Evolutionary conservation across 208 protist genomes (phyloP).

Genomic region (Angomonas deanei): DNA sequence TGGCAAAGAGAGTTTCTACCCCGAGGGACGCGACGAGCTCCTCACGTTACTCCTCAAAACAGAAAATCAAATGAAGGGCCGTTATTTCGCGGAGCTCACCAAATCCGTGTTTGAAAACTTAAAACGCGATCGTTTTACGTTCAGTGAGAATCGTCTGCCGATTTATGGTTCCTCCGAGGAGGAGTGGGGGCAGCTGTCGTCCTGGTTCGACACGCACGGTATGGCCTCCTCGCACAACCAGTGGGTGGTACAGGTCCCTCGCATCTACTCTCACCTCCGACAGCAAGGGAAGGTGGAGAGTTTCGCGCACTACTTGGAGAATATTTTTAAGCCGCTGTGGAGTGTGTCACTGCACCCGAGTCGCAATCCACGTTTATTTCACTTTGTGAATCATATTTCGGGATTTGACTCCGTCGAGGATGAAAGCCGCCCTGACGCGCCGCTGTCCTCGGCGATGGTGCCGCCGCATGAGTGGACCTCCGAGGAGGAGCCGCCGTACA

Average conservation of each 20-base stretch:
- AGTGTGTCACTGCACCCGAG: constrained; percentile 94
- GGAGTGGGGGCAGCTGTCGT: constrained; percentile 95
- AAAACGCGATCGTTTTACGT: constrained; percentile 93
- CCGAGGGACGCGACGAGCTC: constrained; percentile 86
- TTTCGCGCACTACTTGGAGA: constrained; percentile 96
- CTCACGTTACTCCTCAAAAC: constrained; percentile 98
- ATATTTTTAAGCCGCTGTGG: constrained; percentile 98
- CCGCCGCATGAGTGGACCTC: constrained; percentile 91
- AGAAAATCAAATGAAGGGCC: constrained; percentile 96
- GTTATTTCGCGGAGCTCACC: constrained; percentile 97
- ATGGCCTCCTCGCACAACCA: constrained; percentile 94
- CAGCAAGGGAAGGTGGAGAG: constrained; percentile 69
- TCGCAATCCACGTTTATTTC: constrained; percentile 93
- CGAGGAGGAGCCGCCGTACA: constrained; percentile 97
- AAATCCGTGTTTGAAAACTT: constrained; percentile 95
- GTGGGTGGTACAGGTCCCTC: constrained; percentile 97
- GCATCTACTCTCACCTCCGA: constrained; percentile 91
- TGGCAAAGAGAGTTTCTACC: constrained; percentile 83
- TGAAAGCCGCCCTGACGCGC: constrained; percentile 83
- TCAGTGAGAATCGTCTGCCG: constrained; percentile 87
- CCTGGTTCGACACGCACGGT: constrained; percentile 95
- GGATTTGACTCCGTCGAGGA: constrained; percentile 99
- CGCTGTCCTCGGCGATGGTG: constrained; percentile 37
- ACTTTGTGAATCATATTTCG: constrained; percentile 95
- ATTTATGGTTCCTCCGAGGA: constrained; percentile 83